Base-by-base conservation (phyloP, 257 asterid species). In the Solanum gandarillasii region DNA sequence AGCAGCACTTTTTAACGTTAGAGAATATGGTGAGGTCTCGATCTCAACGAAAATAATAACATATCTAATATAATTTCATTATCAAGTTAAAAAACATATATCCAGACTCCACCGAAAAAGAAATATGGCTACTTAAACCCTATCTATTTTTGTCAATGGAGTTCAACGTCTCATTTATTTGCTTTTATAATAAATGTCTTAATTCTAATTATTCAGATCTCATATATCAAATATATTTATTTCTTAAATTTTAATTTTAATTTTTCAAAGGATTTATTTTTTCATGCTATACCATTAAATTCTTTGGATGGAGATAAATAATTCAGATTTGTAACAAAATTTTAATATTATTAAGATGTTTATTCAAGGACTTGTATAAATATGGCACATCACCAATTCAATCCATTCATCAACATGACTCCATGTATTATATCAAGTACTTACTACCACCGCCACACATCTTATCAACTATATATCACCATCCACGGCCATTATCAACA, bases 31-130 rank as follows among this genome's bases (percentile, higher is more conserved):
- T 6, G 35, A 39, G 35, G 1, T n/a, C 4, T n/a, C 6, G 4
- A 2, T 71, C 41, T 70, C 36, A 2, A 68, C 3, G 1, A 23
- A 0, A 65, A 65, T 0, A 11, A 65, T 65, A 4, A 5, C 2
- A 25, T 27, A 67, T 65, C 1, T 5, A 25, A 29, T 67, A 25
- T 67, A 67, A 5, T 67, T 5, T 67, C 1, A 67, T 12, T 76
- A 13, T 76, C 2, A 2, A 39, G 8, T 23, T 31, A n/a, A 31
- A 39, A 71, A 76, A 31, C 13, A 76, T n/a, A 25, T 39, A 39
- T 76, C 1, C 1, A 0, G 1, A 39, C 13, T 46, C n/a, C 60
- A n/a, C n/a, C 3, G 7, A 2, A n/a, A 34, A 76, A 39, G 62
- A n/a, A 39, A 60, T 60, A 60, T 78, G 36, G 14, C 36, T 41